Percentiles rank a stretch among this genome's conserved stretches.
These are phyloP conservation scores for Eragrostis curvula DNA, from an alignment of 176 grass and related monocot genomes.

Conservation along the genomic window DNA sequence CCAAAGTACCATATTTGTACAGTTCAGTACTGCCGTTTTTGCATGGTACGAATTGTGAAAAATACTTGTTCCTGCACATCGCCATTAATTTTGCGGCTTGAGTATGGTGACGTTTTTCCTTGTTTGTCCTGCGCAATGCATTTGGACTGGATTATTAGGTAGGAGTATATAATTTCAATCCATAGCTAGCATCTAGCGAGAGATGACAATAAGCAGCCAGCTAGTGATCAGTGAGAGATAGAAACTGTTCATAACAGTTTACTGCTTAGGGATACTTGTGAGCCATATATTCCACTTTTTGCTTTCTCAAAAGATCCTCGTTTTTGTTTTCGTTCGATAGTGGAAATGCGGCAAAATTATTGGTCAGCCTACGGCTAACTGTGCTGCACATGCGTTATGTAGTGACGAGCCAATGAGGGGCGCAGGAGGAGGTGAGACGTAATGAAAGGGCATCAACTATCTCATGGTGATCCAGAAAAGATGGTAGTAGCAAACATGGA, in stretches of 20 bases:
- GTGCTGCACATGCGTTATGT: not conserved
- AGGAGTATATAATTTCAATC: too few relatives aligned
- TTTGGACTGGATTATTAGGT: too few relatives aligned
- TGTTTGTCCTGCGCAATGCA: not conserved
- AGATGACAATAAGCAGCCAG: too few relatives aligned
- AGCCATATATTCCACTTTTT: not conserved
- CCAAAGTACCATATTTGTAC: not conserved
- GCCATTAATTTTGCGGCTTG: not conserved
- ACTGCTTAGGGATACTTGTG: not conserved
- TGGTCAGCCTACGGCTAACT: not conserved
- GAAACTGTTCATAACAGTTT: too few relatives aligned
- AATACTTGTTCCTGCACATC: not conserved
- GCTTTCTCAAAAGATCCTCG: not conserved
- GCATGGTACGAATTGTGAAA: not conserved
- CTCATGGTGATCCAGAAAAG: not conserved
- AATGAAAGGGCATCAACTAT: not conserved
- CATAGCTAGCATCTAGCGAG: too few relatives aligned
- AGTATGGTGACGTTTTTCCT: not conserved
- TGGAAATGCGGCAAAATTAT: not conserved
- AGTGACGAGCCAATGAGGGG: not conserved
- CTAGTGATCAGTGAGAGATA: too few relatives aligned
- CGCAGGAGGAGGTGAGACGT: not conserved
- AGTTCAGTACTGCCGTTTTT: not conserved
- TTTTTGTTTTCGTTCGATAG: not conserved
- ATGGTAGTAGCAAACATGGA: not conserved